phyloP scores from a whole-genome alignment of 306 rosid species.

The Datisca glomerata region DNA sequence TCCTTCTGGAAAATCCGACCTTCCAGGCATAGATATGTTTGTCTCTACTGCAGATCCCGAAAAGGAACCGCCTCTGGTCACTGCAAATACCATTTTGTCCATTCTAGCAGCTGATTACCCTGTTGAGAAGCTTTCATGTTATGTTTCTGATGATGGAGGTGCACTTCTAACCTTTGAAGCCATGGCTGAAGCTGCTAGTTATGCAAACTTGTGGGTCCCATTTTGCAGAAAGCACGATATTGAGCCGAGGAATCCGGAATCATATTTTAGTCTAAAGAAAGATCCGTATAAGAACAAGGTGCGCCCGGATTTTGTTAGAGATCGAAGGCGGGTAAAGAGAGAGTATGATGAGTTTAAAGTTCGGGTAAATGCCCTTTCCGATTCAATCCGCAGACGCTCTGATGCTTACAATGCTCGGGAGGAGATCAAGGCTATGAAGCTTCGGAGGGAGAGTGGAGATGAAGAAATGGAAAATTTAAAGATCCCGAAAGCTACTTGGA shows the following conservation, averaged over 20 bases:
- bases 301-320: conserved; percentile 77
- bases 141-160: conserved; percentile 98
- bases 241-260: conserved; percentile 92
- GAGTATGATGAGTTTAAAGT: conserved; percentile 97
- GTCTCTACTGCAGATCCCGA: conserved; percentile 98
- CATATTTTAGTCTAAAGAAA: conserved; percentile 77
- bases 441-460: conserved; percentile 59
- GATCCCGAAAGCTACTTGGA: conserved; percentile 93
- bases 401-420: conserved; percentile 96
- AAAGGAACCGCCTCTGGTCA: conserved; percentile 95
- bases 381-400: conserved; percentile 83
- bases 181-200: conserved; percentile 99
- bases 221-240: conserved; percentile 87
- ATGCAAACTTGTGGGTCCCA: conserved; percentile 83
- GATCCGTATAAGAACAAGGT: conserved; percentile 94
- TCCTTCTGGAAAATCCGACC: conserved; percentile 92
- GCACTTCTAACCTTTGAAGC: conserved; percentile 97
- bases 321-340: conserved; percentile 82
- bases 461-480: conserved; percentile 57
- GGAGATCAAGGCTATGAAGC: conserved; percentile 89
- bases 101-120: conserved; percentile 88
- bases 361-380: conserved; percentile 78
- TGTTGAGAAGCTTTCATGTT: conserved; percentile 92
- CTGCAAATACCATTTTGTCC: conserved; percentile 85
- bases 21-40: conserved; percentile 84